Evolutionary conservation across 2,329 filamentous ascomycete species (phyloP), one percentile per base, ranked within the genome.

Genomic region (Neophaeococcomyces mojaviensis): DNA sequence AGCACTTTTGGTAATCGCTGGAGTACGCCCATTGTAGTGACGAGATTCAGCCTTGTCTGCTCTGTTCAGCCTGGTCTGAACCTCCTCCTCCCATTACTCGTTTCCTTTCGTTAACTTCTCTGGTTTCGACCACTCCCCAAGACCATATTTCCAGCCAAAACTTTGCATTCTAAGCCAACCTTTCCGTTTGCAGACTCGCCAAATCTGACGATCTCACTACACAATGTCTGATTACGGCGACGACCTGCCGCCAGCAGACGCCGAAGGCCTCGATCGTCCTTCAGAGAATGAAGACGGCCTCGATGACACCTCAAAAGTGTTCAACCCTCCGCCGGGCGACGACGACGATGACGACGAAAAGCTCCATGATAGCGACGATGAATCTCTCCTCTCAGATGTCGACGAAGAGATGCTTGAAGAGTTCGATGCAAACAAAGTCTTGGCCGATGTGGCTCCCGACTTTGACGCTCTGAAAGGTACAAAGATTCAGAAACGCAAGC

Each of bases 361-460:
- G 33, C 68, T 66, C 22, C 67, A 64, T 26, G 61, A 75, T 28
- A 77, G 75, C 15, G 78, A 81, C 56, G 72, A 76, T 45, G 79
- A 82, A 53, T 82, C 78, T 2, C 71, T 73, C 8, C 68, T 83
- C 24, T 81, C 78, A 13, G 79, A 82, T 58, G 70, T 82, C 43
- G 78, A 82, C 55, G 79, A 82, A 58, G 74, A 74, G 33, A 76
- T 82, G 58, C 81, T 82, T 54, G 77, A 79, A 51, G 73, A 82
- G 56, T 82, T 82, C 56, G 76, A 83, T 55, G 73, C 76, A 0
- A 71, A 70, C 47, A 75, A 78, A 44, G 72, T 82, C 5, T 10
- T 28, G 10, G 24, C 24, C 33, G 73, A 76, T 46, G 74, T 82
- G 49, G 70, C 72, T 8, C 77, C 82, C 22, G 79, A 82, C 52